Evolutionary conservation across 345 rosid species (phyloP), one percentile per base, ranked within the genome.

Genomic region (Litchi chinensis): DNA sequence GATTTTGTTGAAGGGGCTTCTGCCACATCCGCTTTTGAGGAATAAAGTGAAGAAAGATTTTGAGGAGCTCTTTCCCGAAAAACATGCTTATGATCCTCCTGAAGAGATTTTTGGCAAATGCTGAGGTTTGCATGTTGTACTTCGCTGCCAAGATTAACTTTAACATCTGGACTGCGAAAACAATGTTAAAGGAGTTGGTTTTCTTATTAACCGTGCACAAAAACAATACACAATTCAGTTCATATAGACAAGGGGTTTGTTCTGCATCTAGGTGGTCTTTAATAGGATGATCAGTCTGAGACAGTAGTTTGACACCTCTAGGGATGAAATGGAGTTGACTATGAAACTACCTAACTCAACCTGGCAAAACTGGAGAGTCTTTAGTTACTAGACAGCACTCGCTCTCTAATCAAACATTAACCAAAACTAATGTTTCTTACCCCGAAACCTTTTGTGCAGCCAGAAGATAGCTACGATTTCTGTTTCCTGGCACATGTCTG

Each of bases 41-140:
- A 95, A 89, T 85, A 87, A 86, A 85, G 98, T 95, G 66, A 95
- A 93, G 90, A 93, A 92, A 70, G 98, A 93, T 78, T 96, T 91
- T 8, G 97, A 96, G 82, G 95, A 94, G 87, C 87, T 92, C 69
- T 93, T 93, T 79, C 97, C 98, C 39, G 98, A 92, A 81, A 90
- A 92, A 71, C 92, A 91, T 86, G 83, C 94, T 68, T 93, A 92
- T 83, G 97, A 93, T 84, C 94, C 98, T 73, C 98, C 97, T 0
- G 97, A 94, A 83, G 98, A 94, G 88, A 91, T 90, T 77, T 95
- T 95, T 77, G 95, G 98, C 16, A 81, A 80, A 78, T 86, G 68
- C 60, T 93, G 89, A 92, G 80, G 88, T 86, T 43, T 82, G 82
- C 67, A 66, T 64, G 8, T 10, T 40, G 19, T 71, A 26, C 0